These are phyloP conservation scores for Globisporangium iwayamae DNA, from an alignment of 352 stramenopile species.

Conservation along the genomic window DNA sequence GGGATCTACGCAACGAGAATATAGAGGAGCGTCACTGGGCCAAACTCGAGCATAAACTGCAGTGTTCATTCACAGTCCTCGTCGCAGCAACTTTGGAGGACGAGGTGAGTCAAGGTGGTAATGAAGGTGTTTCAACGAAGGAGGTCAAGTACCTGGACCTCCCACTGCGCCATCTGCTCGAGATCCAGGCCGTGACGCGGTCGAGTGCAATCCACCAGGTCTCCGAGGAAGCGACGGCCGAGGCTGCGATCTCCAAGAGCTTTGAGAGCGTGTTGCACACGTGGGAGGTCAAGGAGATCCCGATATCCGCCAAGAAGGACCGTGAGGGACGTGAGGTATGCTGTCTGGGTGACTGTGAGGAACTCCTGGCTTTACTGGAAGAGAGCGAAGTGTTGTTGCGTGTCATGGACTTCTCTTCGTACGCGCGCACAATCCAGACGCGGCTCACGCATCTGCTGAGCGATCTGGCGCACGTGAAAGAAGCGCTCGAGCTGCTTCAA, in stretches of 20 bases:
- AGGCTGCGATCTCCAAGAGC: constrained; percentile 55
- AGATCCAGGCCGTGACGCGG: constrained; percentile 38
- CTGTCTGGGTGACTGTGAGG: constrained; percentile 50
- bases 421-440: constrained; percentile 48
- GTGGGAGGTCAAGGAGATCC: constrained; percentile 61
- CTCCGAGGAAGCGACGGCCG: constrained; percentile 62
- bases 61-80: constrained; percentile 29
- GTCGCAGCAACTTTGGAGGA: constrained; percentile 1
- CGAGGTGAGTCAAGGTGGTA: not conserved
- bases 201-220: constrained; percentile 52
- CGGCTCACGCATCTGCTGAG: constrained; percentile 41
- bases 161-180: constrained; percentile 46
- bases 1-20: constrained; percentile 55
- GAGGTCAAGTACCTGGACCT: constrained; percentile 30
- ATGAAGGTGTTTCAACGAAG: not conserved
- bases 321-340: constrained; percentile 53
- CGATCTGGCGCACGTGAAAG: constrained; percentile 45
- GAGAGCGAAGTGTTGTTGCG: constrained; percentile 70
- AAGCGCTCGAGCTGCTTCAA: constrained; percentile 49
- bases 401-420: constrained; percentile 72
- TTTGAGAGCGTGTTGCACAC: constrained; percentile 53
- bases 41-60: constrained; percentile 70
- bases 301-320: constrained; percentile 42
- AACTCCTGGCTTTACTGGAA: constrained; percentile 56
- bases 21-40: constrained; percentile 65